Percentiles rank a stretch among this genome's conserved stretches.
These are phyloP conservation scores for Aspergillus fructus DNA, from an alignment of 2,329 filamentous ascomycete species.

Conservation along the genomic window DNA sequence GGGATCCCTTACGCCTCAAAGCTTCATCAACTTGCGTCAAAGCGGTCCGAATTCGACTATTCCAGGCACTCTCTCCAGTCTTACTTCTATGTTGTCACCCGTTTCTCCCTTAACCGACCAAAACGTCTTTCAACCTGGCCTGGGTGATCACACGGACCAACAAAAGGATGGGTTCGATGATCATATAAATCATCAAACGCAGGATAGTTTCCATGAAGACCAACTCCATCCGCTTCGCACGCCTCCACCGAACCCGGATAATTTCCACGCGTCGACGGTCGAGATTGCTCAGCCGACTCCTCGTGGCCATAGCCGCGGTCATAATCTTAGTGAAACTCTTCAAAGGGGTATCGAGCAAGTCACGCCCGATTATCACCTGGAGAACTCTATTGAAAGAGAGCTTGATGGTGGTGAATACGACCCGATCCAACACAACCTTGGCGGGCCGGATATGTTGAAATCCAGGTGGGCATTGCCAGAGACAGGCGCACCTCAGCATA, in stretches of 20 bases:
- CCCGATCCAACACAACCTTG: constrained; percentile 22
- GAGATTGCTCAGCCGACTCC: constrained; percentile 63
- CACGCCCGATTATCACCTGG: constrained; percentile 74
- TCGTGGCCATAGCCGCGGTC: constrained; percentile 55
- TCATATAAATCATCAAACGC: constrained; percentile 29
- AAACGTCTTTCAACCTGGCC: constrained; percentile 36
- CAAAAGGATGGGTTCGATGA: constrained; percentile 27
- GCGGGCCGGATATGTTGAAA: constrained; percentile 31
- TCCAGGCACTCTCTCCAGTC: constrained; percentile 42
- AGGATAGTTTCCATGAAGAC: constrained; percentile 21
- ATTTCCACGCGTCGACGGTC: constrained; percentile 43
- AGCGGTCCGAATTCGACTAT: constrained; percentile 59
- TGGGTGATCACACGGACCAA: constrained; percentile 20
- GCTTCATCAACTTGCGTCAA: constrained; percentile 44
- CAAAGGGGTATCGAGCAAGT: constrained; percentile 73
- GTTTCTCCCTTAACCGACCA: constrained; percentile 62
- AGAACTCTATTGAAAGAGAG: constrained; percentile 75
- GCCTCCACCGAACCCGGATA: constrained; percentile 35
- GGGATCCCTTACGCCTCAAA: constrained; percentile 40
- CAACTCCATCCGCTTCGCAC: constrained; percentile 29
- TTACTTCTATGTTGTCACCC: constrained; percentile 59
- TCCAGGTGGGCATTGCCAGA: constrained; percentile 40
- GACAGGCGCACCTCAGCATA: constrained; percentile 23
- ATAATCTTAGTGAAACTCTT: constrained; percentile 74
- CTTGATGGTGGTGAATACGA: constrained; percentile 71